Evolutionary conservation across 805 yeast genomes (phyloP).

Genomic region (Candida xiaguanensis): DNA sequence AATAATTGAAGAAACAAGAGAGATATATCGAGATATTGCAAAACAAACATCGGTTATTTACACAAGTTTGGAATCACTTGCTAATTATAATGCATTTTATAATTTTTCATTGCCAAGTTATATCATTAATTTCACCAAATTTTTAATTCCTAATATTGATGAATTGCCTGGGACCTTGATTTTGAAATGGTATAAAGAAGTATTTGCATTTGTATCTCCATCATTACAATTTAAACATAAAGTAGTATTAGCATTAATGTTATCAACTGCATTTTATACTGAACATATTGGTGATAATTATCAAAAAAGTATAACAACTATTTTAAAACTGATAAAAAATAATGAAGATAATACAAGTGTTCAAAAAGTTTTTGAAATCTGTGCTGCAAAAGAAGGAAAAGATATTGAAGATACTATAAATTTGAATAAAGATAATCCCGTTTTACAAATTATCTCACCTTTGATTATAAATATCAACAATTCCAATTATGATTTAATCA

Average conservation of each 20-base stretch:
- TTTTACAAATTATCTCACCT: slow-evolving; percentile 13
- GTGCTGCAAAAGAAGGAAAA: slow-evolving; percentile 7
- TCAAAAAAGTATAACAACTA: slow-evolving; percentile 11
- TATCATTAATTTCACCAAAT: slow-evolving; percentile 15
- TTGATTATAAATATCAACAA: slow-evolving; percentile 11
- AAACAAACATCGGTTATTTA: slow-evolving; percentile 49
- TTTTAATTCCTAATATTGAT: slow-evolving; percentile 15
- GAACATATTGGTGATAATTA: slow-evolving; percentile 23
- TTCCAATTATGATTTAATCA: slow-evolving; percentile 3
- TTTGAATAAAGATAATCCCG: slow-evolving; percentile 16
- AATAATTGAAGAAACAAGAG: slow-evolving; percentile 47
- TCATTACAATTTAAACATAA: slow-evolving; percentile 46
- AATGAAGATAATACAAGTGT: neutral
- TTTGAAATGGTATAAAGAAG: slow-evolving; percentile 40
- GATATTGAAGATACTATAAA: slow-evolving; percentile 9
- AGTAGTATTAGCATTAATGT: slow-evolving; percentile 38
- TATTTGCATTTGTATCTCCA: slow-evolving; percentile 43
- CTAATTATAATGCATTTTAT: slow-evolving; percentile 39
- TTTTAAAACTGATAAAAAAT: slow-evolving; percentile 8
- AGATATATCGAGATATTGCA: slow-evolving; percentile 53
- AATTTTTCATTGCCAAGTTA: slow-evolving; percentile 48
- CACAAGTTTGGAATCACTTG: slow-evolving; percentile 36
- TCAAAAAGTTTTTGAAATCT: slow-evolving; percentile 5
- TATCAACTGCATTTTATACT: slow-evolving; percentile 26
- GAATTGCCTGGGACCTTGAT: slow-evolving; percentile 24